A percentile compares a stretch with the other conserved stretches of the same genome.
phyloP scores from a whole-genome alignment of 352 stramenopile genomes.

The Phytophthora ramorum region DNA sequence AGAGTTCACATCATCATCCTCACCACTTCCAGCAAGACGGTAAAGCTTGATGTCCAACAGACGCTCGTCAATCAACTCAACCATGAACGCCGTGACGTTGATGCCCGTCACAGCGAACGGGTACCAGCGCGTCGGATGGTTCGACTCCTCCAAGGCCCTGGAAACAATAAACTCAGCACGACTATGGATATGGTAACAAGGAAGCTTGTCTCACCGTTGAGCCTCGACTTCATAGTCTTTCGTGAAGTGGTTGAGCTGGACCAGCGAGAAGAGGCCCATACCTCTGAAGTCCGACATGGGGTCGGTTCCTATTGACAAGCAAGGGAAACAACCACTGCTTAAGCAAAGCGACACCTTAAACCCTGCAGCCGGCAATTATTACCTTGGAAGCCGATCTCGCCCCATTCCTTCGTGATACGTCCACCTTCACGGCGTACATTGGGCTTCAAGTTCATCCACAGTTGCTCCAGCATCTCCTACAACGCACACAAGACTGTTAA shows the following conservation, averaged over 20 bases:
- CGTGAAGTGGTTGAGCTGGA: slow-evolving; percentile 82
- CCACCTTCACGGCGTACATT: slow-evolving; percentile 75
- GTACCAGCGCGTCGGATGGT: slow-evolving; percentile 88
- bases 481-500: background rate
- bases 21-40: slow-evolving; percentile 29
- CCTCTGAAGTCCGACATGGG: slow-evolving; percentile 88
- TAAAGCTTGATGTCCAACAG: slow-evolving; percentile 84
- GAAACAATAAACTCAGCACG: slow-evolving; percentile 3
- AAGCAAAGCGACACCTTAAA: too few relatives aligned
- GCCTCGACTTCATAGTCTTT: slow-evolving; percentile 80
- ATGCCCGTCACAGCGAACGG: slow-evolving; percentile 88
- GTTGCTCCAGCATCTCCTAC: slow-evolving; percentile 72
- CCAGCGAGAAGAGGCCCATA: slow-evolving; percentile 82
- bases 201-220: slow-evolving; percentile 43
- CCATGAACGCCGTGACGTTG: slow-evolving; percentile 86
- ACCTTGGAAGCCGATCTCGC: slow-evolving; percentile 90
- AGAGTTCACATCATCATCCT: slow-evolving; percentile 39
- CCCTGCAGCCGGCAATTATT: background rate
- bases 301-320: slow-evolving; percentile 58
- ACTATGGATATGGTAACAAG: background rate
- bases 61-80: slow-evolving; percentile 77
- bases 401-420: slow-evolving; percentile 89
- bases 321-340: background rate
- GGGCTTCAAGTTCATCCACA: slow-evolving; percentile 85
- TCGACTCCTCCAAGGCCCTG: slow-evolving; percentile 82